phyloP scores from a whole-genome alignment of 805 yeast genomes.

The Starmera quercuum region DNA sequence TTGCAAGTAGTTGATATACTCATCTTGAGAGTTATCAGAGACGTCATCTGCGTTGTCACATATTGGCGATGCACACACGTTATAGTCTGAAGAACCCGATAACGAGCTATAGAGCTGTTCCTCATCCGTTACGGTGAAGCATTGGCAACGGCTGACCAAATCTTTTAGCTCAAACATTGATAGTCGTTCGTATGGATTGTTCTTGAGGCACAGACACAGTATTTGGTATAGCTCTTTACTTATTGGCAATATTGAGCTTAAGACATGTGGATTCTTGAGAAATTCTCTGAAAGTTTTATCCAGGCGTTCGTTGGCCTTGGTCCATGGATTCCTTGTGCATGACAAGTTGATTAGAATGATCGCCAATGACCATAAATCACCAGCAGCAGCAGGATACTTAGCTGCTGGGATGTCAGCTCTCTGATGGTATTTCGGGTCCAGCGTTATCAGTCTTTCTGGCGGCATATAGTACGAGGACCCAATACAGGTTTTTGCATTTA shows the following conservation, averaged over 20 bases:
- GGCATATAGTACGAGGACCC: constrained; percentile 93
- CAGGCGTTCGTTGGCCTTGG: constrained; percentile 55
- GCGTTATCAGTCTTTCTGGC: constrained; percentile 61
- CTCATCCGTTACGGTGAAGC: constrained; percentile 14
- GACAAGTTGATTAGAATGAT: constrained; percentile 73
- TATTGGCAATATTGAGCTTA: constrained; percentile 65
- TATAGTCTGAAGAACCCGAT: not conserved
- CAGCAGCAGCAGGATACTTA: constrained; percentile 57
- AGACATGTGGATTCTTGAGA: constrained; percentile 43
- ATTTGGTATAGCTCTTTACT: constrained; percentile 52
- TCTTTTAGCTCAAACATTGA: constrained; percentile 13
- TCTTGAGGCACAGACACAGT: constrained; percentile 26
- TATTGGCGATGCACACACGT: not conserved
- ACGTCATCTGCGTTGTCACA: not conserved
- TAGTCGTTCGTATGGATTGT: constrained; percentile 27
- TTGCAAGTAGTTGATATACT: too few species aligned
- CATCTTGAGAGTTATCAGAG: too few species aligned
- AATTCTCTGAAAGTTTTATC: constrained; percentile 63
- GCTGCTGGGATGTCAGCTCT: not conserved
- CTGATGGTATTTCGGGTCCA: constrained; percentile 22
- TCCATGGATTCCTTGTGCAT: constrained; percentile 88
- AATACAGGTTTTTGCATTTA: constrained; percentile 68
- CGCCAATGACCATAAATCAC: constrained; percentile 86
- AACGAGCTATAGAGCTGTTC: constrained; percentile 5
- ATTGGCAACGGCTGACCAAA: constrained; percentile 8